Base-by-base conservation (phyloP, 176 grass and related monocot genomes). In the Oryza glaberrima region DNA sequence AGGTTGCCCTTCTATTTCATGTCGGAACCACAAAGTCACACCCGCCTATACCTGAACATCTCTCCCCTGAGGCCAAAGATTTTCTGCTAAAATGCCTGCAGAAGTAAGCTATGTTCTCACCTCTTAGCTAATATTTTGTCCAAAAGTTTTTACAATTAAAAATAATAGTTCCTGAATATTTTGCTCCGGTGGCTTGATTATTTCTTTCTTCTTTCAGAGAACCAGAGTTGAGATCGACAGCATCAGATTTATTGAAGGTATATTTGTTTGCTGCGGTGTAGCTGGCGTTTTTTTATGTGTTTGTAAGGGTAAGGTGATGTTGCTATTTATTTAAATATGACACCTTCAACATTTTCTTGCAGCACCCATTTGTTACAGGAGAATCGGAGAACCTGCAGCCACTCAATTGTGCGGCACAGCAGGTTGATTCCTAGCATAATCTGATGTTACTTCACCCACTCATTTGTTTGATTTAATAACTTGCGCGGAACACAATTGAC, bases 11-110 rank as follows among this genome's bases (percentile, higher is more conserved):
- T 90, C 67, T 99, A 69, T 99, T 99, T 82, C 92, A 99, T 94
- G 94, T 99, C 73, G 96, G 96, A 52, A 96, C 91, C 48, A 99
- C 96, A 82, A 96, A 99, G 69, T 96, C 96, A 64, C 96, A 99
- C 80, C 96, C 96, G 63, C 96, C 93, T 76, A 99, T 99, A 86
- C 96, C 96, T 84, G 96, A 99, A 70, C 96, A 99, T 85, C 77
- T 99, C 56, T 99, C 96, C 0, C 88, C 54, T 61, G 93, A 96
- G 84, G 94, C 94, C 35, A 96, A 96, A 88, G 91, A 99, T 91
- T 99, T 99, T 90, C 90, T 99, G 65, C 78, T 96, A 60, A 99
- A 99, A 88, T 99, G 96, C 90, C 90, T 99, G 83, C 96, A 96
- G 68, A 86, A 99, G 96, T 99, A 99, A 91, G 93, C 45, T 78